These are phyloP conservation scores for Erodium chrysanthum DNA, from an alignment of 441 rosid species.

Conservation along the genomic window DNA sequence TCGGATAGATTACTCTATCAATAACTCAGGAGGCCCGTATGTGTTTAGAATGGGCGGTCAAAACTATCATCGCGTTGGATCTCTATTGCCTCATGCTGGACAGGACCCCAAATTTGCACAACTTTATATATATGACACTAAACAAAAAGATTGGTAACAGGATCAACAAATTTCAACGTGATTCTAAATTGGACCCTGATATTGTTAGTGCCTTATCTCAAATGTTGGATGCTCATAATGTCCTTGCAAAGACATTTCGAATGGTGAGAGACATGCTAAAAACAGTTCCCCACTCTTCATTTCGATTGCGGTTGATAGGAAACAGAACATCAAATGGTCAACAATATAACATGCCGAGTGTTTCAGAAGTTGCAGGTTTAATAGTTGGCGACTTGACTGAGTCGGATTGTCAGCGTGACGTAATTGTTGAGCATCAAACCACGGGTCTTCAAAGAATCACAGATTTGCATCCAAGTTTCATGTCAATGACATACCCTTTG, in stretches of 20 bases:
- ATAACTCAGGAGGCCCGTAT: neutral
- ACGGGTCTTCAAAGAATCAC: neutral
- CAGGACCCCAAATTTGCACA: neutral
- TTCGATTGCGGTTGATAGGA: neutral
- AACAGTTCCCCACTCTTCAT: neutral
- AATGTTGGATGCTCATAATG: neutral
- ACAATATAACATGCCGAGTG: neutral
- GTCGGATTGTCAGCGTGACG: too few species aligned
- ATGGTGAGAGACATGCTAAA: neutral
- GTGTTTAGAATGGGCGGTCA: neutral
- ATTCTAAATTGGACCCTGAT: neutral
- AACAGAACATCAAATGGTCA: neutral
- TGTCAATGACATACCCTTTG: slow-evolving; percentile 4
- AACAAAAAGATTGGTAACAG: neutral
- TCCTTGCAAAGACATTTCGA: neutral
- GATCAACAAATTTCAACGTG: neutral
- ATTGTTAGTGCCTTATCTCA: neutral
- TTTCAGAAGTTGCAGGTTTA: neutral
- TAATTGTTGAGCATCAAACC: neutral
- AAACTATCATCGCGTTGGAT: neutral
- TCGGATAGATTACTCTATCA: too few species aligned
- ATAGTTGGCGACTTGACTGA: neutral
- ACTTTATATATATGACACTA: slow-evolving; percentile 1
- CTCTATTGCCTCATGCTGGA: neutral
- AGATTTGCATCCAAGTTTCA: neutral